These are phyloP conservation scores for Tylopilus sp. DNA, from an alignment of 1,284 basidiomycete species.

Conservation along the genomic window DNA sequence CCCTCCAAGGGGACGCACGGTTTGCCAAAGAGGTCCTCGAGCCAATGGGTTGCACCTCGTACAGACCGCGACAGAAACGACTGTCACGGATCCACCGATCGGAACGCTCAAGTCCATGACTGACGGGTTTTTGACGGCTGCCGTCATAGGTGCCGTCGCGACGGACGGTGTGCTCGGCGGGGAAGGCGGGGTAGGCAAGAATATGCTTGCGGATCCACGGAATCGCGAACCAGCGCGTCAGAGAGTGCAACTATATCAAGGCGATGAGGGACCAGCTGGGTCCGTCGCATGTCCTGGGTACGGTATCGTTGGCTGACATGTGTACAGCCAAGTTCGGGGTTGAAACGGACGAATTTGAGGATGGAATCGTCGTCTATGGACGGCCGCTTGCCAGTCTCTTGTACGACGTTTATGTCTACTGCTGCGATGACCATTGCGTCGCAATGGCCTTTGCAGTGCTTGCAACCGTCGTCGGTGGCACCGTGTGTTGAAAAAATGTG, in stretches of 20 bases:
- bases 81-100: constrained; percentile 89
- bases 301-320: not conserved
- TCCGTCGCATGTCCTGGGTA: constrained; percentile 28
- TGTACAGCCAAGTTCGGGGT: constrained; percentile 88
- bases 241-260: constrained; percentile 95
- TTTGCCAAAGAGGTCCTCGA: constrained; percentile 93
- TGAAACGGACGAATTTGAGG: constrained; percentile 87
- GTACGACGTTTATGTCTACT: constrained; percentile 77
- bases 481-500: constrained; percentile 98
- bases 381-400: constrained; percentile 62
- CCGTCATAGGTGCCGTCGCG: constrained; percentile 87
- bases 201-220: constrained; percentile 83
- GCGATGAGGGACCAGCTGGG: constrained; percentile 97
- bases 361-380: constrained; percentile 90
- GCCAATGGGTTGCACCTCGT: constrained; percentile 90
- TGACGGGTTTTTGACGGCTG: constrained; percentile 96
- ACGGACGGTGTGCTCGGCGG: constrained; percentile 29
- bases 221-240: constrained; percentile 98
- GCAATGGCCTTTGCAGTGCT: constrained; percentile 98
- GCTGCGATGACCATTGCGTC: constrained; percentile 98
- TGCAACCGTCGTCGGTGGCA: constrained; percentile 69
- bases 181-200: constrained; percentile 29
- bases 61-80: constrained; percentile 87
- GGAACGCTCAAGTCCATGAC: constrained; percentile 86
- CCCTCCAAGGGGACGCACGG: constrained; percentile 92